phyloP scores from a whole-genome alignment of 805 yeast genomes.

The Candida pini region DNA sequence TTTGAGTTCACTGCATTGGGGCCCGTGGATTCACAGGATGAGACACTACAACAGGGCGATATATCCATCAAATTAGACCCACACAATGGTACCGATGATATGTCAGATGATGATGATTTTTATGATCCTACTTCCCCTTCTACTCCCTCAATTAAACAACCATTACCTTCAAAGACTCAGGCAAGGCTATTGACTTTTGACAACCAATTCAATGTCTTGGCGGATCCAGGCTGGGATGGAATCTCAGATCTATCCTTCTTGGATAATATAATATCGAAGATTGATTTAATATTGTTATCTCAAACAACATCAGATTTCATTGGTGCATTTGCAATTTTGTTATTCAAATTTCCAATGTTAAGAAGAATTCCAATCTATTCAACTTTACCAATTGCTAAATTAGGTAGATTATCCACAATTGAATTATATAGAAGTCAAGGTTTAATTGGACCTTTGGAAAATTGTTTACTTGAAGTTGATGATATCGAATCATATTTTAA shows the following conservation, averaged over 20 bases:
- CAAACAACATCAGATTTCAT: slow-evolving; percentile 77
- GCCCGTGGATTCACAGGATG: too few species aligned
- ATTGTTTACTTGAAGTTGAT: slow-evolving; percentile 53
- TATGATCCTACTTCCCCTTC: not conserved
- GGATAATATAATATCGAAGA: slow-evolving; percentile 37
- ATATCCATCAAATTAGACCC: too few species aligned
- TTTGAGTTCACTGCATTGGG: too few species aligned
- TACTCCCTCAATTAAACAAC: not conserved
- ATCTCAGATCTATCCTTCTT: slow-evolving; percentile 35
- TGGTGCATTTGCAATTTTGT: slow-evolving; percentile 72
- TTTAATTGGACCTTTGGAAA: slow-evolving; percentile 62
- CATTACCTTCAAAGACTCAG: slow-evolving; percentile 18
- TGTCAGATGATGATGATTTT: too few species aligned
- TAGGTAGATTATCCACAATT: slow-evolving; percentile 82
- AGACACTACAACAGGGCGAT: too few species aligned
- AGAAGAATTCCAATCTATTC: slow-evolving; percentile 72
- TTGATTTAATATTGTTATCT: slow-evolving; percentile 73
- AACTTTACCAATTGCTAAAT: slow-evolving; percentile 81
- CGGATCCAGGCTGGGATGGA: slow-evolving; percentile 78
- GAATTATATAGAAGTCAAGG: slow-evolving; percentile 75
- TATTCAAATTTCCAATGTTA: slow-evolving; percentile 52
- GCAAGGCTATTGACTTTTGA: slow-evolving; percentile 50
- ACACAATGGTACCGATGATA: too few species aligned
- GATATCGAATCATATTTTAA: slow-evolving; percentile 84
- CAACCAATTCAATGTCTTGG: slow-evolving; percentile 42